A percentile compares a stretch with the other conserved stretches of the same genome.
Evolutionary conservation across 2,329 filamentous ascomycete species (phyloP).

Genomic region (Sarocladium kiliense): DNA sequence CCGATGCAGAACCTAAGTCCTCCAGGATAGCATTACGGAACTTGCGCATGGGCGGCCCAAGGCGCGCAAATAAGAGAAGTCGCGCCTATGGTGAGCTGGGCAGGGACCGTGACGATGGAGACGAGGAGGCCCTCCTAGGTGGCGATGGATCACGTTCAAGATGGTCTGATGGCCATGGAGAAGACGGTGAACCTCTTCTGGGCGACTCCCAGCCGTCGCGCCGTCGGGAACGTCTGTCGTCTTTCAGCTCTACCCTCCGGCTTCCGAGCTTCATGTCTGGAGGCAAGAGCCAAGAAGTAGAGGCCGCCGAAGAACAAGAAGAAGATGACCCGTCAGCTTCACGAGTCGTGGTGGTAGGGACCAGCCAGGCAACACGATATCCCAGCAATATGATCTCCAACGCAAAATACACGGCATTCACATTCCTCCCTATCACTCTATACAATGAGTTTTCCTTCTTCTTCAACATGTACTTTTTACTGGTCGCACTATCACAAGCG

Average conservation of each 20-base stretch:
- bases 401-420: slow-evolving; percentile 94
- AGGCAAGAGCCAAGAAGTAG: slow-evolving; percentile 28
- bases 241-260: slow-evolving; percentile 45
- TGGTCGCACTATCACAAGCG: slow-evolving; percentile 89
- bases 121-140: slow-evolving; percentile 64
- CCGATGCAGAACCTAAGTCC: slow-evolving; percentile 36
- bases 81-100: slow-evolving; percentile 55
- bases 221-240: slow-evolving; percentile 16
- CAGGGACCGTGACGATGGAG: slow-evolving; percentile 47
- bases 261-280: slow-evolving; percentile 63
- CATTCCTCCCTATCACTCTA: slow-evolving; percentile 86
- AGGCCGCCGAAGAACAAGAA: slow-evolving; percentile 39
- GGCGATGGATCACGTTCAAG: slow-evolving; percentile 51
- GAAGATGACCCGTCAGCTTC: slow-evolving; percentile 64
- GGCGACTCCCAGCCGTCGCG: slow-evolving; percentile 28
- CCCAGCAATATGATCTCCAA: slow-evolving; percentile 92
- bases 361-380: slow-evolving; percentile 67
- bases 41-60: slow-evolving; percentile 60
- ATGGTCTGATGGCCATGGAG: slow-evolving; percentile 58
- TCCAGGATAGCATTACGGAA: slow-evolving; percentile 66
- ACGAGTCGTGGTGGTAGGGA: slow-evolving; percentile 71
- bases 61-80: slow-evolving; percentile 49
- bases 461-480: slow-evolving; percentile 98
- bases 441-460: slow-evolving; percentile 99
- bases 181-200: slow-evolving; percentile 68